phyloP scores from a whole-genome alignment of 2,329 filamentous ascomycete genomes.

The Xylariaceae sp. region DNA sequence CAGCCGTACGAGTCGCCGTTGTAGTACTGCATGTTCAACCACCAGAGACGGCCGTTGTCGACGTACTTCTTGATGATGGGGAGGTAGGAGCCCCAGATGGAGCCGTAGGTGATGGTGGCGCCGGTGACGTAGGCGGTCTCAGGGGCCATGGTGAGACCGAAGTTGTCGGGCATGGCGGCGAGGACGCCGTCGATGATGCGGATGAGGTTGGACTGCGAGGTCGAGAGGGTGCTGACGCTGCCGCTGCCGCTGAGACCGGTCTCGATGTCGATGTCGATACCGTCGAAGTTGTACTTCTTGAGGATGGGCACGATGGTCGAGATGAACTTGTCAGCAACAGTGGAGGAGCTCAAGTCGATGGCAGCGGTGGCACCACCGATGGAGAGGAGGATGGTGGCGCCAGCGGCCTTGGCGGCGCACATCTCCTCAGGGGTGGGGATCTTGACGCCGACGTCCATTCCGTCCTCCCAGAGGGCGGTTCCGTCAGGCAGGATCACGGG shows the following conservation, averaged over 20 bases:
- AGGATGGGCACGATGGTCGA: slow-evolving; percentile 34
- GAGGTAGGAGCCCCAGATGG: slow-evolving; percentile 35
- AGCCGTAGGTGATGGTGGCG: slow-evolving; percentile 30
- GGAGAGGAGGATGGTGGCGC: slow-evolving; percentile 33
- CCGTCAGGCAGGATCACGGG: slow-evolving; percentile 34
- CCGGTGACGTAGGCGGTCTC: slow-evolving; percentile 36
- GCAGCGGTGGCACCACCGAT: slow-evolving; percentile 34
- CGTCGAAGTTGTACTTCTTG: slow-evolving; percentile 35
- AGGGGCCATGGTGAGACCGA: slow-evolving; percentile 49
- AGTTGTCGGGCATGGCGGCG: slow-evolving; percentile 49
- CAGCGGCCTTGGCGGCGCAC: slow-evolving; percentile 34
- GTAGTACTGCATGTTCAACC: slow-evolving; percentile 37
- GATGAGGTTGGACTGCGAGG: slow-evolving; percentile 33
- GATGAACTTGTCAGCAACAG: slow-evolving; percentile 34
- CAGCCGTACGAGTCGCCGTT: slow-evolving; percentile 37
- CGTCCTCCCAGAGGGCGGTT: slow-evolving; percentile 32
- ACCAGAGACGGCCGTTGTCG: slow-evolving; percentile 35
- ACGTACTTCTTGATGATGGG: slow-evolving; percentile 36
- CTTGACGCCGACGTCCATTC: slow-evolving; percentile 32
- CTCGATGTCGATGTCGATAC: slow-evolving; percentile 36
- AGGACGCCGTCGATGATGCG: slow-evolving; percentile 36
- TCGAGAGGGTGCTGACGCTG: slow-evolving; percentile 30
- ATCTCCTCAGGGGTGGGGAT: slow-evolving; percentile 32
- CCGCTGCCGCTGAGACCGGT: slow-evolving; percentile 31
- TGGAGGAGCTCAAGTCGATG: slow-evolving; percentile 31